Evolutionary conservation across 106 monocot genomes (phyloP).

Genomic region (Platanthera zijinensis): DNA sequence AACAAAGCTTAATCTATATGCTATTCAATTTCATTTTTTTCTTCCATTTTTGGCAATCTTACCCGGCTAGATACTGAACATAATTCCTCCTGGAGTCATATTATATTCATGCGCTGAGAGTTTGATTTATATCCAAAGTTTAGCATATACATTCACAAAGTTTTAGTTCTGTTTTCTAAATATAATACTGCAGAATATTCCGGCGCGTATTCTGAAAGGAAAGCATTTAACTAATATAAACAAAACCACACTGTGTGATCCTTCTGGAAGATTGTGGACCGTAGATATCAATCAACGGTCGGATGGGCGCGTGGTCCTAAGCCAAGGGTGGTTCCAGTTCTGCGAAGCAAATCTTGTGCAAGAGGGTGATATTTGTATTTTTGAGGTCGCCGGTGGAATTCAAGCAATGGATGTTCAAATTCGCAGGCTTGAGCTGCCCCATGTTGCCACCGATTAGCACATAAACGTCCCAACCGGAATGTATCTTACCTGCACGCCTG

Average conservation of each 20-base stretch:
- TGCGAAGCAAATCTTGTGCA: neutral
- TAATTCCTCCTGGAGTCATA: too few relatives aligned
- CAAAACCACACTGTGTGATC: neutral
- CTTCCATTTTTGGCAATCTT: too few relatives aligned
- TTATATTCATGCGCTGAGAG: too few relatives aligned
- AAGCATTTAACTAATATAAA: neutral
- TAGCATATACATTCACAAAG: neutral
- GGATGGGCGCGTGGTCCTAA: neutral
- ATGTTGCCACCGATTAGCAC: neutral
- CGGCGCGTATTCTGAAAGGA: neutral
- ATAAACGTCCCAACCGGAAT: too few relatives aligned
- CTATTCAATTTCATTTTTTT: too few relatives aligned
- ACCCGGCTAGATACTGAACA: too few relatives aligned
- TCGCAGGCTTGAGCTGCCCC: neutral
- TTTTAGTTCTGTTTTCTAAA: neutral
- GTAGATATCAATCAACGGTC: neutral
- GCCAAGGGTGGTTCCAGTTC: neutral
- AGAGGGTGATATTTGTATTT: constrained; percentile 1
- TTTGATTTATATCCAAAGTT: neutral
- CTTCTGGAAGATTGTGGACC: constrained; percentile 2
- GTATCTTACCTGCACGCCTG: too few relatives aligned
- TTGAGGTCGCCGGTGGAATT: neutral
- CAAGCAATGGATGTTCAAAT: constrained; percentile 1
- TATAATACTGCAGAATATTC: constrained; percentile 3
- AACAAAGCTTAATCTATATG: too few relatives aligned